Evolutionary conservation across 768 basidiomycete species (phyloP), one percentile per base, ranked within the genome.

Genomic region (Psilocybe cubensis): DNA sequence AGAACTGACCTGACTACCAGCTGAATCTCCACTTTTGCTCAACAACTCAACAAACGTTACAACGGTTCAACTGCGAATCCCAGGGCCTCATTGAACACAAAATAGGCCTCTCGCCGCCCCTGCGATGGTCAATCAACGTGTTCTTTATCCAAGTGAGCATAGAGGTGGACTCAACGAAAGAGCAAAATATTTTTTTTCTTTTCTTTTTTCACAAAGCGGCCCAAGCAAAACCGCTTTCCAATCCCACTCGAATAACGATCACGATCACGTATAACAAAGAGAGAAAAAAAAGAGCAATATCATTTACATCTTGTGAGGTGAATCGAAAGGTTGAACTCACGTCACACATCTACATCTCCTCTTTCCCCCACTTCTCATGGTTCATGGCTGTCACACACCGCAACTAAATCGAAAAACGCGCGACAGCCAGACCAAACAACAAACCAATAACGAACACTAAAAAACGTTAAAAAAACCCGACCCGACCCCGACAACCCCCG

Each of bases 251-350:
- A 33, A 33, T 33, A 33, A 38, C n/a, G n/a, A n/a, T n/a, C n/a
- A n/a, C n/a, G n/a, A n/a, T n/a, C n/a, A 59, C 40, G 33, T 40
- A 56, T 53, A 53, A 4, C 55, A 56, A 59, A 57, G 65, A 64
- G 65, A 54, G 63, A 58, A 62, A 24, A 25, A 64, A 70, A n/a
- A n/a, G n/a, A 67, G 69, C 35, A 69, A 69, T 82, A 82, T 79
- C 72, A 79, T 83, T 74, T 79, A 77, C 66, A 74, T 70, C 66
- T 74, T 72, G 70, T 63, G 68, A 72, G 72, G 69, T 66, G 66
- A 68, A 76, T 78, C 74, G 71, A 79, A 80, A 73, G 73, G 77
- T 64, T 77, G 78, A 83, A 84, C 83, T 85, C 83, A 84, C 83
- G 78, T 73, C 66, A 66, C 66, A 52, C n/a, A n/a, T n/a, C n/a